These are phyloP conservation scores for Globisporangium irregulare DNA, from an alignment of 352 stramenopile species.

Conservation along the genomic window DNA sequence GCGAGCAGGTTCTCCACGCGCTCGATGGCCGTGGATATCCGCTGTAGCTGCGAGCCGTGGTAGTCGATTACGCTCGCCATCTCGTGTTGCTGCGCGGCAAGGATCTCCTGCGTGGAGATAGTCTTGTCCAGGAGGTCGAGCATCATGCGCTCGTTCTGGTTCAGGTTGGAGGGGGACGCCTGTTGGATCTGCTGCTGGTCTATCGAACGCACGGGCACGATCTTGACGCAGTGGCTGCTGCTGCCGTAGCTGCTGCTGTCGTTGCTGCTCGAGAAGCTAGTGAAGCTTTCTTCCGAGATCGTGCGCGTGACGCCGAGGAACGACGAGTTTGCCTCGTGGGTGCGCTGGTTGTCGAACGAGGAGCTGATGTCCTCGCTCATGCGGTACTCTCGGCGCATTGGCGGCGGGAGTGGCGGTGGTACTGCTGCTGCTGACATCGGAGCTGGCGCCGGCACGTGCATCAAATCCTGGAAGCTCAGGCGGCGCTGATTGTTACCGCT, in stretches of 20 bases:
- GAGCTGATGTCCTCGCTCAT: conserved; percentile 1
- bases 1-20: conserved; percentile 61
- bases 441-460: neutral
- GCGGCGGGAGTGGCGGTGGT: neutral
- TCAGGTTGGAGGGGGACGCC: conserved; percentile 23
- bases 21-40: conserved; percentile 67
- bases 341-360: conserved; percentile 20
- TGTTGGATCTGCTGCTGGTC: conserved; percentile 22
- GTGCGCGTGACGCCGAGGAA: conserved; percentile 13
- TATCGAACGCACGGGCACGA: conserved; percentile 10
- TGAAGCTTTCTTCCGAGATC: conserved; percentile 23
- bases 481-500: conserved; percentile 5
- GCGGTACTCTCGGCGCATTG: neutral
- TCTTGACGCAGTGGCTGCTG: conserved; percentile 24
- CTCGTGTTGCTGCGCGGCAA: conserved; percentile 69
- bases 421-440: neutral
- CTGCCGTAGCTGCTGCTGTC: conserved; percentile 17
- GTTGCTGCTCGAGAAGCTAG: conserved; percentile 16
- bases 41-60: conserved; percentile 58
- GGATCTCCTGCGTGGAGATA: conserved; percentile 73
- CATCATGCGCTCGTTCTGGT: conserved; percentile 71
- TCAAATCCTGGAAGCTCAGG: conserved; percentile 1
- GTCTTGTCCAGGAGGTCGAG: conserved; percentile 75
- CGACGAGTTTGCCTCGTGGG: conserved; percentile 14
- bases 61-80: conserved; percentile 68